Evolutionary conservation across 2,329 filamentous ascomycete species (phyloP), one percentile per base, ranked within the genome.

Genomic region (Parastagonospora nodorum): DNA sequence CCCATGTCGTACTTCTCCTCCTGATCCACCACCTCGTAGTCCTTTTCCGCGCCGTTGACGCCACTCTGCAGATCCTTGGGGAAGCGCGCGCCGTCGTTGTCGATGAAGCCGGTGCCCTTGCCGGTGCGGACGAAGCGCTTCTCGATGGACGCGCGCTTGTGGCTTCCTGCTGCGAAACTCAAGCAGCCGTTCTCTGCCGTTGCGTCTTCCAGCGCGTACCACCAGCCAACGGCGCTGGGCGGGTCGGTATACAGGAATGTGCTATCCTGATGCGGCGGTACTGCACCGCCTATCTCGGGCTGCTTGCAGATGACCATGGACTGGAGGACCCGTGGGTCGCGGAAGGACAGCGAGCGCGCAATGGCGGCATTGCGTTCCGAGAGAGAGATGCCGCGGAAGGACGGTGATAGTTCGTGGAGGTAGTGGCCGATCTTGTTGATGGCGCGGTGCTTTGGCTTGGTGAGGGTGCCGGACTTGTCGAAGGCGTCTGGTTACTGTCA

Each of bases 261-360:
- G 58, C 85, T 90, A 74, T 97, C 93, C 76, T 96, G 92, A 73
- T 99, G 94, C 16, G 91, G 85, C 1, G 89, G 91, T 37, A 97
- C 94, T 2, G 89, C 89, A 16, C 90, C 93, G 27, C 94, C 94
- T 45, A 97, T 97, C 75, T 95, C 90, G 16, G 94, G 92, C 77
- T 97, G 93, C 75, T 99, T 99, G 84, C 92, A 97, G 64, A 99
- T 97, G 27, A 97, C 82, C 94, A 99, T 99, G 72, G 89, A 94
- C 79, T 99, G 94, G 45, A 99, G 80, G 5, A 88, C 81, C 15
- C 88, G 80, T 2, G 92, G 90, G 72, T 96, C 90, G 4, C 61
- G 65, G 77, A 92, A 96, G 2, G 88, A 88, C 9, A 96, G 80
- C 8, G 82, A 82, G 38, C 78, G 77, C 1, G 92, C 91, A 11